Percentiles rank a stretch among this genome's conserved stretches.
These are phyloP conservation scores for Quercus alba DNA, from an alignment of 306 rosid species.

Conservation along the genomic window DNA sequence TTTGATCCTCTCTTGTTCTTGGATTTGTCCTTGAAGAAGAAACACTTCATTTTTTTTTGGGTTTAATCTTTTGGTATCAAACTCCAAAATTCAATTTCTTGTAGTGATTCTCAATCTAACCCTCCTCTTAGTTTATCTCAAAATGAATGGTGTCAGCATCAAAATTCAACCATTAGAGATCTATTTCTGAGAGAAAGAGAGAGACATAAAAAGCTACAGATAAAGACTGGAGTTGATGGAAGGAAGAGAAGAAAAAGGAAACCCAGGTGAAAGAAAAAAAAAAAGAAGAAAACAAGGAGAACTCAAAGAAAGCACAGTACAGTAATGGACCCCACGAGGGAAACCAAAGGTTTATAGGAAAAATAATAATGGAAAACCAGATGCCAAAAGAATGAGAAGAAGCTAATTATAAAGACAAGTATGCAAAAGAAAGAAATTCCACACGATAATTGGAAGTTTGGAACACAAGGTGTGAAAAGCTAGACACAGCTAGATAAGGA, in stretches of 20 bases:
- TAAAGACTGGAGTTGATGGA: neutral
- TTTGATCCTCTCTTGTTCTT: constrained; percentile 37
- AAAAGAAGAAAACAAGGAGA: too few species aligned
- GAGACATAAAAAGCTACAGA: neutral
- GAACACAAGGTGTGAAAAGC: constrained; percentile 4
- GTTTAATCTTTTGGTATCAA: neutral
- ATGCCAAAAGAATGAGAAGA: neutral
- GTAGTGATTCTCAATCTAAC: neutral
- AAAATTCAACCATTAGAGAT: neutral
- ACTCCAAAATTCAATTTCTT: neutral
- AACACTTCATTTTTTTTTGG: constrained; percentile 56
- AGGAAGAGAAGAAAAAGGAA: neutral
- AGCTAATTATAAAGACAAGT: neutral
- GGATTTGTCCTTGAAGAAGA: constrained; percentile 40
- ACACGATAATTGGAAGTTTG: neutral
- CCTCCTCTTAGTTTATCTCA: neutral
- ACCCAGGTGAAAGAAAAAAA: neutral
- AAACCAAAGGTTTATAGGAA: neutral
- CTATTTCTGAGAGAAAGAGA: neutral
- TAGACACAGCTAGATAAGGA: neutral
- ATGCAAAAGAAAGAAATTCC: neutral
- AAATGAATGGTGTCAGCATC: neutral
- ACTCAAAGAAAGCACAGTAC: neutral
- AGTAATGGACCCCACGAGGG: neutral
- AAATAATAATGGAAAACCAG: neutral